Base-by-base conservation (phyloP, 106 monocot genomes). In the Dendrobium chrysotoxum region DNA sequence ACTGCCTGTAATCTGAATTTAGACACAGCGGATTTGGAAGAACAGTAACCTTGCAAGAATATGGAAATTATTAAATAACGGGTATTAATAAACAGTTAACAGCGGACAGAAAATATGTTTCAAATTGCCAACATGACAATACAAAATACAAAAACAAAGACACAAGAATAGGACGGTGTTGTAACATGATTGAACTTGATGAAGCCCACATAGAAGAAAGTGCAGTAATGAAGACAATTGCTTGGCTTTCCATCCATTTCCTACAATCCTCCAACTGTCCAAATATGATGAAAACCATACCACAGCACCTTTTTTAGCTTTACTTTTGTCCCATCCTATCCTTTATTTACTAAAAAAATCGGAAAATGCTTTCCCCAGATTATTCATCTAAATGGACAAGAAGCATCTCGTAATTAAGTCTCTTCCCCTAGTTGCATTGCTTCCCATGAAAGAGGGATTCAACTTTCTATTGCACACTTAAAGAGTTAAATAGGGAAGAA, bases 1-100 rank as follows among this genome's bases (percentile, higher is more conserved):
- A 92, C 87, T 81, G 84, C 57, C 68, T 80, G 89, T 25, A 88
- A 89, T 42, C 97, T 87, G 78, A 94, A 92, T 84, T 85, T 98
- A 82, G 85, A 71, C 7, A 94, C 94, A 45, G 92, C 90, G 77
- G 92, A 84, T 80, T 79, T 90, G 77, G 94, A 91, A 75, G 89
- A 72, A 71, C 92, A 98, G 80, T 85, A 89, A 82, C 97, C 97
- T 97, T 72, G 64, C 10, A 73, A 28, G 79, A 44, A 35, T 2
- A 45, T 45, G 41, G 42, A 40, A 71, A 3, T 75, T 42, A 4
- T n/a, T 75, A 44, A 35, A 8, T 41, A 76, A 15, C 26, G 45
- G n/a, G 4, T 0, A 46, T 13, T 76, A 13, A 47, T 25, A 20
- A 75, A 75, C 8, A 28, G 9, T 46, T 45, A 74, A 74, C 74